phyloP scores from a whole-genome alignment of 345 rosid genomes.

The Ricinus communis region DNA sequence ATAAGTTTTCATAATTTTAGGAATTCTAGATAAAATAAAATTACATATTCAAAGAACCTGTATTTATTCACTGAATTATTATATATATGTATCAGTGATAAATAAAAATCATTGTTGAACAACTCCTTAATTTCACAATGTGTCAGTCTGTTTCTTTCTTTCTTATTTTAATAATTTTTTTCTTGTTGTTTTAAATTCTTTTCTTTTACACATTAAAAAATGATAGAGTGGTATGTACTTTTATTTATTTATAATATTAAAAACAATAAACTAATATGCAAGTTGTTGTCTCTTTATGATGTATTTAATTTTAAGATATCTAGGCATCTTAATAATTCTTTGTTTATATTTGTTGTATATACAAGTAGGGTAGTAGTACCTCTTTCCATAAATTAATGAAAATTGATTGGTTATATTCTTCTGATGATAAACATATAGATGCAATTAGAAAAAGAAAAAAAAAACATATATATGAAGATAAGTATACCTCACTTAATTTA shows the following conservation, averaged over 20 bases:
- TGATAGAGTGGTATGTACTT: slow-evolving; percentile 11
- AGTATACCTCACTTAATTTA: not conserved
- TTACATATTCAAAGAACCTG: too few relatives aligned
- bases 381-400: not conserved
- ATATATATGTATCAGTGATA: too few relatives aligned
- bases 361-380: not conserved
- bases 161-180: too few relatives aligned
- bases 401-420: not conserved
- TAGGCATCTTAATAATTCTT: slow-evolving; percentile 3
- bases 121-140: slow-evolving; percentile 1
- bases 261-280: slow-evolving; percentile 2
- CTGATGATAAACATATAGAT: not conserved
- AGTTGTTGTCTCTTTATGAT: not conserved
- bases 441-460: too few relatives aligned
- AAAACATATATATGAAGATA: not conserved
- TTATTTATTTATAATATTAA: not conserved
- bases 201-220: too few relatives aligned
- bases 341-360: not conserved
- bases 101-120: not conserved
- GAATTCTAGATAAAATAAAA: too few relatives aligned
- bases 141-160: slow-evolving; percentile 1
- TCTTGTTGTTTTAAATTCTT: too few relatives aligned
- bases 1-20: too few relatives aligned
- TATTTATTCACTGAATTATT: too few relatives aligned
- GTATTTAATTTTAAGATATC: not conserved